These are phyloP conservation scores for Ascochyta fabae DNA, from an alignment of 2,329 filamentous ascomycete species.

Conservation along the genomic window DNA sequence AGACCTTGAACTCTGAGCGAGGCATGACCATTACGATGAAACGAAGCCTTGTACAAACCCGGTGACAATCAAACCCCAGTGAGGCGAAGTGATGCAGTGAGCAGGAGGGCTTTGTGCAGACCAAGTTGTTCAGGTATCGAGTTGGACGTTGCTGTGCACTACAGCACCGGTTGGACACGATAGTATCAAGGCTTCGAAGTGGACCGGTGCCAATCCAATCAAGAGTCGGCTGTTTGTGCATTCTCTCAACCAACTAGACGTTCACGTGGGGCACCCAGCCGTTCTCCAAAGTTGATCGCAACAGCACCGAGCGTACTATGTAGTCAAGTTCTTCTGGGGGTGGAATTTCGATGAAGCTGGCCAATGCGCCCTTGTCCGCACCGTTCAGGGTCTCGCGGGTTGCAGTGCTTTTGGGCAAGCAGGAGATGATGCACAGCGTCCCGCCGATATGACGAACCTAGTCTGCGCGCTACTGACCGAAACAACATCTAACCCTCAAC, in stretches of 20 bases:
- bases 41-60: conserved; percentile 8
- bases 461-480: conserved; percentile 35
- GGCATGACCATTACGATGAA: conserved; percentile 22
- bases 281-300: background rate
- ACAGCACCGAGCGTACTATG: background rate
- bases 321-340: conserved; percentile 2
- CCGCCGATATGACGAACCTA: conserved; percentile 28
- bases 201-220: conserved; percentile 3
- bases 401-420: conserved; percentile 20
- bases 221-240: background rate
- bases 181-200: background rate
- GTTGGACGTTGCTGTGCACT: background rate
- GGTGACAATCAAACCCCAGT: background rate
- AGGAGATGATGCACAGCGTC: conserved; percentile 7
- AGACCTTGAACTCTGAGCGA: conserved; percentile 13
- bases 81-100: background rate
- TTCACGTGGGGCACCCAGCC: conserved; percentile 15
- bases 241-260: conserved; percentile 13
- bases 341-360: conserved; percentile 15
- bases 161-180: background rate
- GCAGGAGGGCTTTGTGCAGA: background rate
- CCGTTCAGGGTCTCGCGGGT: conserved; percentile 11
- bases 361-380: conserved; percentile 1
- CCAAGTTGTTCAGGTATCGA: background rate
- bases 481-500: conserved; percentile 34